Base-by-base conservation (phyloP, 2,329 filamentous ascomycete species). In the Aureobasidium subglaciale region DNA sequence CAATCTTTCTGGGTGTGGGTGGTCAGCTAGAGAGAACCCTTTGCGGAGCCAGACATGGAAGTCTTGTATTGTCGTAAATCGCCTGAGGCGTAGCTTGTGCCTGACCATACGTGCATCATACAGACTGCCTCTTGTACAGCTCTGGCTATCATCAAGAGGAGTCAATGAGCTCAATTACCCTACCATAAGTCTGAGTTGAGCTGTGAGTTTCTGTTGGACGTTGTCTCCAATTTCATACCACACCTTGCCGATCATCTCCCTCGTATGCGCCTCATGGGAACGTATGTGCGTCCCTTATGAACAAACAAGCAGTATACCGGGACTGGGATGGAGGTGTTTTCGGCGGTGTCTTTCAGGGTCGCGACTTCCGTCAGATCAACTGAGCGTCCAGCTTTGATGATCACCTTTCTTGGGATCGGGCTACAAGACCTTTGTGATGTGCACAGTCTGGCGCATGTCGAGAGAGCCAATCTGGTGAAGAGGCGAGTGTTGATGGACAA, bases 301-400 rank as follows among this genome's bases (percentile, higher is more conserved):
- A 66, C 49, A 46, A 78, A 79, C 22, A 73, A 66, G 58, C 68
- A 75, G 59, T 75, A 65, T 2, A 78, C 67, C 2, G 77, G 76
- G 0, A 78, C 71, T 2, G 76, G 75, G 18, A 79, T 68, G 1
- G 66, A 66, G 3, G 75, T 78, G 42, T 75, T 65, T 15, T 65
- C 43, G 4, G 69, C 65, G 37, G 78, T 58, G 46, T 70, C 75
- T 22, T 65, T 60, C 66, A 78, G 72, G 2, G 73, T 64, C 35
- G 63, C 63, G 16, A 68, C 74, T 63, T 76, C 72, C 3, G 69
- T 40, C 34, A 40, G n/a, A 37, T 40, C 24, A n/a, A 40, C 34
- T n/a, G 13, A 30, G 11, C 22, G 48, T 29, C 25, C 24, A 29
- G 48, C 22, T 11, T 52, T 52, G 35, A 52, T 13, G 8, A 49